Conservation (phyloP, 345 rosid genomes). For the Lepidium sativum region DNA sequence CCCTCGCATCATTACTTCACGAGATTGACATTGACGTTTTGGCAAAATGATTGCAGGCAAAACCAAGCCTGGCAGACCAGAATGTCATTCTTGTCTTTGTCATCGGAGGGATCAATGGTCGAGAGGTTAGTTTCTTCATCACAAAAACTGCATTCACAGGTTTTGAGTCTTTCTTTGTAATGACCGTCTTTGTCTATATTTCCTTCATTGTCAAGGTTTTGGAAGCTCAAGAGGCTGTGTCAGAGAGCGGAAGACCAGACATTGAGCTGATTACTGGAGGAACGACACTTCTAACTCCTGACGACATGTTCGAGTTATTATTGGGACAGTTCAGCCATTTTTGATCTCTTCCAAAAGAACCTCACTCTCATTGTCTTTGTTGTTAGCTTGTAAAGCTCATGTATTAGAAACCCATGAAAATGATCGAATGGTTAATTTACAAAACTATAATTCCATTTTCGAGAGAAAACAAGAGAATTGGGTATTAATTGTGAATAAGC, state of each 20-base stretch:
- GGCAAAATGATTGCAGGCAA: constrained; percentile 44
- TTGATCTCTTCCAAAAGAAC: constrained; percentile 18
- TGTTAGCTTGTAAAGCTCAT: constrained; percentile 3
- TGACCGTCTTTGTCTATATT: neutral
- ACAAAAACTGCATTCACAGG: neutral
- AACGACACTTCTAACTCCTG: constrained; percentile 84
- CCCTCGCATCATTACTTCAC: neutral
- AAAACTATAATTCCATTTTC: neutral
- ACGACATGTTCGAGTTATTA: constrained; percentile 70
- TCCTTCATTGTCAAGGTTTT: constrained; percentile 37
- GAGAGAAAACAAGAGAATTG: constrained; percentile 1
- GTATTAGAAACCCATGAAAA: neutral
- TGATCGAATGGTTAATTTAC: neutral
- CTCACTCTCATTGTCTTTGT: neutral
- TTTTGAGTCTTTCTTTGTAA: neutral
- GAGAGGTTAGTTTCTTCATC: constrained; percentile 43
- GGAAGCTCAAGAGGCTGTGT: constrained; percentile 73
- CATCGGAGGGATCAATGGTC: constrained; percentile 82
- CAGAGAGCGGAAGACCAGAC: constrained; percentile 81
- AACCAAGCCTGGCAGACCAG: constrained; percentile 80
- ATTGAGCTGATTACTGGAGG: constrained; percentile 70
- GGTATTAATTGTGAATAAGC: neutral
- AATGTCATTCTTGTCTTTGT: constrained; percentile 74
- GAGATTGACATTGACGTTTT: neutral
- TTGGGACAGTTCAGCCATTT: constrained; percentile 52